phyloP scores from a whole-genome alignment of 164 flowering plant species.

The Aristolochia californica region DNA sequence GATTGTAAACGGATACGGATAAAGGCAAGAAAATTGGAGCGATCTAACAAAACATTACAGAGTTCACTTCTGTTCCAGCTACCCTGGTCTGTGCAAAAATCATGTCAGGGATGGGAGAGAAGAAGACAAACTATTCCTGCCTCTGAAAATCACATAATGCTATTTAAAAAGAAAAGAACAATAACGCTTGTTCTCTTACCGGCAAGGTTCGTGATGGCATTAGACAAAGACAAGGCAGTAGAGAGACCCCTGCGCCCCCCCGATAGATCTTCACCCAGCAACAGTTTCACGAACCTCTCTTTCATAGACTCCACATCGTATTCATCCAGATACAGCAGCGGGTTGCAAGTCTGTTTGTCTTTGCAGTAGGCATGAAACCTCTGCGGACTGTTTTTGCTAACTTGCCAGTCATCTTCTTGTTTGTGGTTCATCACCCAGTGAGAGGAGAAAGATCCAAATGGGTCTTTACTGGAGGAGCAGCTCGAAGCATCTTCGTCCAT shows the following conservation, averaged over 20 bases:
- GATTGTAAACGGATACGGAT: no score
- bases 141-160: no score
- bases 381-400: conserved; percentile 26
- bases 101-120: no score
- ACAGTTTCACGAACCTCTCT: conserved; percentile 69
- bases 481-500: conserved; percentile 64
- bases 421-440: conserved; percentile 40
- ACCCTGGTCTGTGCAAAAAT: no score
- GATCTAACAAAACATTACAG: no score
- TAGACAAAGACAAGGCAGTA: conserved; percentile 78
- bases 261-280: conserved; percentile 80
- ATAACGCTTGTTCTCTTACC: conserved; percentile 21
- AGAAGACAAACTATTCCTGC: no score
- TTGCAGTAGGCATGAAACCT: no score
- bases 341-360: neutral
- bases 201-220: conserved; percentile 75
- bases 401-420: conserved; percentile 53
- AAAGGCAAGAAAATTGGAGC: no score
- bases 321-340: conserved; percentile 27
- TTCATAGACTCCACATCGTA: conserved; percentile 71
- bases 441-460: conserved; percentile 67
- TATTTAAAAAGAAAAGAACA: no score
- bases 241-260: conserved; percentile 66
- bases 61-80: no score
- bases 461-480: conserved; percentile 81